These are phyloP conservation scores for Stephania cephalantha DNA, from an alignment of 164 flowering plant genomes.

Conservation along the genomic window DNA sequence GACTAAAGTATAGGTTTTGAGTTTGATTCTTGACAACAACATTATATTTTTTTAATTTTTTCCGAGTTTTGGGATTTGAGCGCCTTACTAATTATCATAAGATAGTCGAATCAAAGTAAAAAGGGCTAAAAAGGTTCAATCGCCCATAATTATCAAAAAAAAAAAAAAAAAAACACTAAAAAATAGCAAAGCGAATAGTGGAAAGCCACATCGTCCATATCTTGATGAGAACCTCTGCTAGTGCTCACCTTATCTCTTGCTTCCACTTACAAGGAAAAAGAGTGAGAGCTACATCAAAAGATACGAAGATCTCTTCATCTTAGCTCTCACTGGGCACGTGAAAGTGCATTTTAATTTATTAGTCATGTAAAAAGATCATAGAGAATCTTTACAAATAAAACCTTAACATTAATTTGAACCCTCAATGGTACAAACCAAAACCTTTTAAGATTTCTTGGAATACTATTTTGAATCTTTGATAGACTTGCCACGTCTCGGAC, in stretches of 20 bases:
- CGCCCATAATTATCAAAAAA: too few species aligned
- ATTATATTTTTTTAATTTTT: too few species aligned
- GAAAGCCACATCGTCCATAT: not conserved
- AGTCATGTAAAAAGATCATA: not conserved
- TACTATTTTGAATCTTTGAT: too few species aligned
- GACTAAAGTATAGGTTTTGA: too few species aligned
- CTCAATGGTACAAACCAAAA: too few species aligned
- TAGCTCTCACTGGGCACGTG: not conserved
- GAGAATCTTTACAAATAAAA: not conserved
- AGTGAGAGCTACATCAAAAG: not conserved
- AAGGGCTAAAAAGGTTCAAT: too few species aligned
- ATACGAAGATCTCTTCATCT: not conserved
- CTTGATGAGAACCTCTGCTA: constrained; percentile 9
- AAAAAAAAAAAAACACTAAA: not conserved
- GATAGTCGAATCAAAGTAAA: too few species aligned
- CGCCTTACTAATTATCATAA: too few species aligned
- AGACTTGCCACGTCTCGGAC: not conserved
- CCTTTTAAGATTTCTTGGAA: too few species aligned
- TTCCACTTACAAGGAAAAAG: not conserved
- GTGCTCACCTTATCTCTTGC: constrained; percentile 10
- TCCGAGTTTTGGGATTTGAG: too few species aligned
- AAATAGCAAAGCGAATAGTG: not conserved
- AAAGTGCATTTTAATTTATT: not conserved
- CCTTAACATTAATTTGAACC: not conserved
- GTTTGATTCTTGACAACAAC: too few species aligned